phyloP scores from a whole-genome alignment of 495 filamentous ascomycete species.

The Letharia columbiana region DNA sequence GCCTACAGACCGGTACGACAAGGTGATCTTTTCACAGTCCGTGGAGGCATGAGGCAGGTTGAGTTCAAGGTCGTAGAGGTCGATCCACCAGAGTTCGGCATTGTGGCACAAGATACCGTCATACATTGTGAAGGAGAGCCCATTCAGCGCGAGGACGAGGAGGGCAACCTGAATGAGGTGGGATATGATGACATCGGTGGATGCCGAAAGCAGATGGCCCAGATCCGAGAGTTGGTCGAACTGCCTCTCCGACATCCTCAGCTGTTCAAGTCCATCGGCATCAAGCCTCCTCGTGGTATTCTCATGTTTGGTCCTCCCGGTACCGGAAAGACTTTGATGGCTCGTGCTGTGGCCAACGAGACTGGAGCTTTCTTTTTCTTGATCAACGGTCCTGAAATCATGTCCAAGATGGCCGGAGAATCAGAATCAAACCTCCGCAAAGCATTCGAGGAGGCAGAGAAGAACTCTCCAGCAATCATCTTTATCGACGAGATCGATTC shows the following conservation, averaged over 20 bases:
- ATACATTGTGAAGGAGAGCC: slow-evolving; percentile 99
- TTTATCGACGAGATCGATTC: slow-evolving; percentile 99
- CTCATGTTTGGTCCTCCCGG: slow-evolving; percentile 94
- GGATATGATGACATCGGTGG: slow-evolving; percentile 99
- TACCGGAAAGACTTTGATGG: slow-evolving; percentile 99
- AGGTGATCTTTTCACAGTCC: slow-evolving; percentile 92
- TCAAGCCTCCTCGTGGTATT: slow-evolving; percentile 98
- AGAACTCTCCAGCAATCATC: slow-evolving; percentile 98
- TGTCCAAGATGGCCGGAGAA: slow-evolving; percentile 99
- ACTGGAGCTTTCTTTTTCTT: slow-evolving; percentile 99
- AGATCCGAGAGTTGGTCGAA: slow-evolving; percentile 97
- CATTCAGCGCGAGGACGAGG: slow-evolving; percentile 96
- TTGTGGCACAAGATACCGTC: slow-evolving; percentile 95
- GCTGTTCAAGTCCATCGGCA: slow-evolving; percentile 99
- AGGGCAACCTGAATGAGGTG: slow-evolving; percentile 97
- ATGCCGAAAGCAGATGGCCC: slow-evolving; percentile 98
- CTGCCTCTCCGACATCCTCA: slow-evolving; percentile 92
- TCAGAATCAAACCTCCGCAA: slow-evolving; percentile 96
- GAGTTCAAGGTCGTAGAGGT: slow-evolving; percentile 99
- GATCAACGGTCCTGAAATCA: slow-evolving; percentile 98
- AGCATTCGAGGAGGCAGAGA: slow-evolving; percentile 98
- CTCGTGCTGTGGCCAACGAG: slow-evolving; percentile 96
- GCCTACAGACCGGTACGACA: slow-evolving; percentile 94
- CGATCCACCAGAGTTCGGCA: slow-evolving; percentile 94
- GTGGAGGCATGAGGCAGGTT: slow-evolving; percentile 96